Evolutionary conservation across 2,329 filamentous ascomycete genomes (phyloP).

Genomic region (Fusarium pseudoanthophilum): DNA sequence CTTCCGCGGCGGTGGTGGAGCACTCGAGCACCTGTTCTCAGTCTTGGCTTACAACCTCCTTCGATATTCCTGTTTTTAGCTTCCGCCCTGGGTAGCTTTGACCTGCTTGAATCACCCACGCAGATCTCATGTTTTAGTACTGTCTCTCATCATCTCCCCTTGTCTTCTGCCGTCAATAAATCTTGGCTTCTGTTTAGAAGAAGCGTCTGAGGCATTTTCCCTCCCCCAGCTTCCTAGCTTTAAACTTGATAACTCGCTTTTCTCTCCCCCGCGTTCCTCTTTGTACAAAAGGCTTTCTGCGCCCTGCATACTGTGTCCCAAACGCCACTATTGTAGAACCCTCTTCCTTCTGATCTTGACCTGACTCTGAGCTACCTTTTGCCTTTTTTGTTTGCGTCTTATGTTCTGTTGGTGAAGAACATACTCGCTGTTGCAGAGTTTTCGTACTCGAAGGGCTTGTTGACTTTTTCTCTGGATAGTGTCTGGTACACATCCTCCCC

Average conservation of each 20-base stretch:
- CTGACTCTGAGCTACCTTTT: neutral
- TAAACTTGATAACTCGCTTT: neutral
- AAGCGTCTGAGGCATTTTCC: slow-evolving; percentile 27
- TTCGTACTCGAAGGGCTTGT: neutral
- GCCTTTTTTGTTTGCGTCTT: neutral
- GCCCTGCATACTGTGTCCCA: neutral
- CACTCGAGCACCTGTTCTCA: neutral
- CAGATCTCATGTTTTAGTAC: slow-evolving; percentile 30
- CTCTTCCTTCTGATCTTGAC: neutral
- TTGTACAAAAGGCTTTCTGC: slow-evolving; percentile 30
- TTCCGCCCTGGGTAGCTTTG: slow-evolving; percentile 3
- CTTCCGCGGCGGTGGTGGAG: neutral
- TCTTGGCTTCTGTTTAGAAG: slow-evolving; percentile 23
- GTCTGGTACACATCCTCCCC: neutral
- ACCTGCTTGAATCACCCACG: slow-evolving; percentile 26
- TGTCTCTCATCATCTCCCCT: slow-evolving; percentile 36
- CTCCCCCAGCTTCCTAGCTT: neutral
- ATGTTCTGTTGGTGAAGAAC: neutral
- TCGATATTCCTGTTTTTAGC: slow-evolving; percentile 20
- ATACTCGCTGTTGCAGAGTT: neutral
- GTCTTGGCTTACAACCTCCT: slow-evolving; percentile 11
- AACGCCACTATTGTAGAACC: slow-evolving; percentile 1
- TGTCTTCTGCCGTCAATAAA: slow-evolving; percentile 3
- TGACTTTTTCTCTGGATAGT: neutral
- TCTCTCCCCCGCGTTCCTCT: neutral